Conservation (phyloP, 2,329 filamentous ascomycete genomes). For the Phoma sp. region DNA sequence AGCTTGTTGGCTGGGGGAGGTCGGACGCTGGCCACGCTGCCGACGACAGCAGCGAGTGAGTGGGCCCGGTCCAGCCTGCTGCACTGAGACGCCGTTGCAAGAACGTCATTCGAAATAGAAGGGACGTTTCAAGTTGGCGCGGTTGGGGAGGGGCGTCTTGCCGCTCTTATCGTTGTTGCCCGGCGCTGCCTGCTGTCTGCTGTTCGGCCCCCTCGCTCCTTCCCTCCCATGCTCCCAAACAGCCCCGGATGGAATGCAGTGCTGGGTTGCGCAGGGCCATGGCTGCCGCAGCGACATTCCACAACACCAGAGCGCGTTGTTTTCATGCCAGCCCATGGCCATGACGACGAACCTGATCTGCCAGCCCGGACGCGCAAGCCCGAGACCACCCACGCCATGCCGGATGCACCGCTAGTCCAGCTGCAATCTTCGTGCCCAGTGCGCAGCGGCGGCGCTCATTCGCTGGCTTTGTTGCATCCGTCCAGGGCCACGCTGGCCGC, state of each 20-base stretch:
- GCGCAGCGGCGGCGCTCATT: slow-evolving; percentile 14
- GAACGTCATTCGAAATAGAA: slow-evolving; percentile 16
- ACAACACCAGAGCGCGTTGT: slow-evolving; percentile 10
- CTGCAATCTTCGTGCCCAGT: slow-evolving; percentile 15
- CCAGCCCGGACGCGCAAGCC: slow-evolving; percentile 17
- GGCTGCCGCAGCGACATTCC: not conserved
- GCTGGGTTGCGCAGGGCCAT: not conserved
- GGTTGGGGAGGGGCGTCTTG: slow-evolving; percentile 16
- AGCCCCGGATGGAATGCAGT: not conserved
- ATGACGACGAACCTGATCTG: slow-evolving; percentile 30
- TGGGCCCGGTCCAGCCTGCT: not conserved
- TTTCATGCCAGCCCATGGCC: slow-evolving; percentile 4
- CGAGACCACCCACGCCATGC: slow-evolving; percentile 1
- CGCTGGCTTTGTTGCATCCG: slow-evolving; percentile 11
- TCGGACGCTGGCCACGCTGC: too few relatives aligned
- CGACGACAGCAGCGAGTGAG: too few relatives aligned
- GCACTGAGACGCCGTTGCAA: slow-evolving; percentile 14
- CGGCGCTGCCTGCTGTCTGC: not conserved
- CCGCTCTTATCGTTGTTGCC: slow-evolving; percentile 12
- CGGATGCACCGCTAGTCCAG: slow-evolving; percentile 3
- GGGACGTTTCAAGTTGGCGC: slow-evolving; percentile 26
- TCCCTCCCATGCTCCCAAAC: not conserved
- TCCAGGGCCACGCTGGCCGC: slow-evolving; percentile 18
- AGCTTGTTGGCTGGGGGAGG: not conserved
- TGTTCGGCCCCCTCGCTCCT: not conserved